Evolutionary conservation across 345 rosid species (phyloP).

Genomic region (Pistacia integerrima): DNA sequence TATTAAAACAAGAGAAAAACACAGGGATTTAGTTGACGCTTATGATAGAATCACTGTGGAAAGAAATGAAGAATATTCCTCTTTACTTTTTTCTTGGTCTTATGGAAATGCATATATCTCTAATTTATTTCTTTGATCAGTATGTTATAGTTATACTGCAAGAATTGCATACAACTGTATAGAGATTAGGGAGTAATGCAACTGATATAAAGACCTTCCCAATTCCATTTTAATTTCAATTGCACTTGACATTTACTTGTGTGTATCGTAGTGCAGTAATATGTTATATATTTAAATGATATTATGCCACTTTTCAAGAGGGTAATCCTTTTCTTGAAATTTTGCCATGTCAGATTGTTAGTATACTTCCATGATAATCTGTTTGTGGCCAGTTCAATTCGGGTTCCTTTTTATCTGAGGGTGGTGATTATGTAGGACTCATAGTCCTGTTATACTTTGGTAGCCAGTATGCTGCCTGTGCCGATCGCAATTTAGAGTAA

Average conservation of each 20-base stretch:
- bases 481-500: too few species aligned
- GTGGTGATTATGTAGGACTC: too few species aligned
- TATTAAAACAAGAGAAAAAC: background rate
- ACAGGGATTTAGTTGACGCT: background rate
- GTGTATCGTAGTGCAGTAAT: background rate
- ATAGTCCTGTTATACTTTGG: too few species aligned
- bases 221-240: background rate
- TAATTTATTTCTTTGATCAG: background rate
- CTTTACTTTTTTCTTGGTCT: background rate
- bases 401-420: background rate
- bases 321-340: background rate
- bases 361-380: background rate
- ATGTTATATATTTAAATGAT: background rate
- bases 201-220: background rate
- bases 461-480: too few species aligned
- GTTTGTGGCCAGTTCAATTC: too few species aligned
- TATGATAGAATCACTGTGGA: background rate
- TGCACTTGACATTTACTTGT: background rate
- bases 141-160: background rate
- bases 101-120: background rate
- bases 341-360: background rate
- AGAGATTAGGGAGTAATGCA: background rate
- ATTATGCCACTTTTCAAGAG: background rate
- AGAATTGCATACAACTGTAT: background rate
- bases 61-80: background rate